These are phyloP conservation scores for Aspergillus wentii DNA, from an alignment of 495 filamentous ascomycete species.

Conservation along the genomic window DNA sequence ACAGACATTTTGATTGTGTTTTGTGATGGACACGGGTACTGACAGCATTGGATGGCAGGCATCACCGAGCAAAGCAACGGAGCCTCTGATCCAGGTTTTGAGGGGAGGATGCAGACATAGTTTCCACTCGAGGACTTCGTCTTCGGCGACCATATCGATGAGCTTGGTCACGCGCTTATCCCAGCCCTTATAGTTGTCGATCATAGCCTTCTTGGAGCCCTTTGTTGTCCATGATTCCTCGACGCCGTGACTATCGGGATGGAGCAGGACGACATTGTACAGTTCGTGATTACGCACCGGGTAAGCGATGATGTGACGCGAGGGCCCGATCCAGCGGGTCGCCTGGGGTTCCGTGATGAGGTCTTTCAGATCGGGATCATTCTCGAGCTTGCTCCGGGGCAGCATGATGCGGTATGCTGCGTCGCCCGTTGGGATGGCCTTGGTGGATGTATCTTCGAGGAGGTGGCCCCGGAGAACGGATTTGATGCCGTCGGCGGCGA, in stretches of 20 bases:
- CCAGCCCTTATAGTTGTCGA: constrained; percentile 37
- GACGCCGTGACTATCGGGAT: constrained; percentile 30
- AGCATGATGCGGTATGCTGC: constrained; percentile 43
- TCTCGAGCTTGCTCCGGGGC: constrained; percentile 29
- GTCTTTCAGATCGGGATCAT: constrained; percentile 26
- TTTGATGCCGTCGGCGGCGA: constrained; percentile 47
- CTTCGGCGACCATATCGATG: constrained; percentile 35
- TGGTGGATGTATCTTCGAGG: constrained; percentile 19
- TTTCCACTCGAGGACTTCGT: constrained; percentile 61
- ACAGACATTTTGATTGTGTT: no score
- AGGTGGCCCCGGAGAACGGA: constrained; percentile 30
- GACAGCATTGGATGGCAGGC: constrained; percentile 64
- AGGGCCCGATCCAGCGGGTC: constrained; percentile 40
- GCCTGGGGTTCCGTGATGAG: constrained; percentile 35
- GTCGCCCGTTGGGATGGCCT: constrained; percentile 35
- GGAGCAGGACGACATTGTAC: constrained; percentile 39
- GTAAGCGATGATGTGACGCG: constrained; percentile 40
- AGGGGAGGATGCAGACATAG: constrained; percentile 53
- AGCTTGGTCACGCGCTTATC: constrained; percentile 29
- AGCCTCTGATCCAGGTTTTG: constrained; percentile 51
- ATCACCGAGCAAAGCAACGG: constrained; percentile 62
- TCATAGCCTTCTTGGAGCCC: constrained; percentile 37
- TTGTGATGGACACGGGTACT: constrained; percentile 7
- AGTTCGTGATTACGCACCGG: constrained; percentile 38
- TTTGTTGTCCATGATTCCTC: constrained; percentile 41